Evolutionary conservation across 805 yeast genomes (phyloP), one percentile per base, ranked within the genome.

Genomic region (Lipomyces sp.): DNA sequence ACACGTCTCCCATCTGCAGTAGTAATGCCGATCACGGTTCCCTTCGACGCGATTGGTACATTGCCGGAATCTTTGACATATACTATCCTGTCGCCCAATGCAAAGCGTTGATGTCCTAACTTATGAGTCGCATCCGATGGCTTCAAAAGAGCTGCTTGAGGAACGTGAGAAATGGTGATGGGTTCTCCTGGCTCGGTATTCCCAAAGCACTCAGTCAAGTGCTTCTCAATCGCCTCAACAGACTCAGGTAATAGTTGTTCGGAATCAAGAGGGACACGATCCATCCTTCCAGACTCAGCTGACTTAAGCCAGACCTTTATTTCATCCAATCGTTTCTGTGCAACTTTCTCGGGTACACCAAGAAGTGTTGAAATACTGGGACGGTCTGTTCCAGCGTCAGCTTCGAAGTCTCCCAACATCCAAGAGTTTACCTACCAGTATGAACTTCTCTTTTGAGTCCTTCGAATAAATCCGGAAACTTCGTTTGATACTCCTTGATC

Each of bases 21-120:
- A 3, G 72, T 54, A 18, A 69, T 60, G 53, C 86, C 81, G 59
- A 90, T 89, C 63, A 95, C 96, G 0, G 97, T 92, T 76, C 99
- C 99, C 74, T 89, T 89, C 33, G 90, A 84, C 75, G 89, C 92
- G 64, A 88, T 78, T 34, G 97, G 97, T 15, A 93, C 97, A 74
- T 90, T 92, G 60, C 98, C 98, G 32, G 90, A 86, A 72, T 88
- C 90, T 72, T 89, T 89, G 30, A 92, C 90, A 71, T 90, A 92
- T 32, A 90, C 84, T 37, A 95, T 91, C 67, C 99, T 85, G 75
- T 95, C 98, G 73, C 99, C 99, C 30, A 95, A 81, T 35, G 84
- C 83, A 75, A 95, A 95, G 57, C 82, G 79, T 80, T 95, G 99
- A 53, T 83, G 82, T 64, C 89, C 85, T 71, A 95, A 82, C 70